A percentile compares a stretch with the other conserved stretches of the same genome.
Conservation (phyloP, 1,284 basidiomycete genomes). For the Singerocomus inundabilis region DNA sequence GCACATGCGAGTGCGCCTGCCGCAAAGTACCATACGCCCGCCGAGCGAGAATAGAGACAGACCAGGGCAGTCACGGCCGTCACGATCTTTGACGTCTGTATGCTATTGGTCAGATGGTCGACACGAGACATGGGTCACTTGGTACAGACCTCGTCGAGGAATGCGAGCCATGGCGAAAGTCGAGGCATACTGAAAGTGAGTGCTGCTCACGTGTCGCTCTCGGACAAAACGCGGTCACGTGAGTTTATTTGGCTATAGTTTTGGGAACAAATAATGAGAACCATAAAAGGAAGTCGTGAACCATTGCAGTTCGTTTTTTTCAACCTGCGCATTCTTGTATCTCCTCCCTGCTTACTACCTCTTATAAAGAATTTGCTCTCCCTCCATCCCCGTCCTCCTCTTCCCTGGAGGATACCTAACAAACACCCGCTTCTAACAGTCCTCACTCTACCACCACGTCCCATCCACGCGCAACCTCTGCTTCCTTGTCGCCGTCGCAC, state of each 20-base stretch:
- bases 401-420: conserved; percentile 15
- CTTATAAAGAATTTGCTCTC: conserved; percentile 9
- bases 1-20: conserved; percentile 63
- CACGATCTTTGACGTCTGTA: conserved; percentile 41
- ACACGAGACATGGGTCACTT: not conserved
- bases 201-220: conserved; percentile 16
- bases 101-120: conserved; percentile 8
- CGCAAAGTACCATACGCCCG: conserved; percentile 67
- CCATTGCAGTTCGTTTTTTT: conserved; percentile 34
- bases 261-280: conserved; percentile 29
- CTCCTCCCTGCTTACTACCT: conserved; percentile 13
- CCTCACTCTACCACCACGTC: conserved; percentile 63
- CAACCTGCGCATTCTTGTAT: conserved; percentile 28
- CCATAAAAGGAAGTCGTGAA: conserved; percentile 26
- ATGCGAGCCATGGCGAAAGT: conserved; percentile 22
- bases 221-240: conserved; percentile 33
- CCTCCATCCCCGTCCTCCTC: conserved; percentile 20
- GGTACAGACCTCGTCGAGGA: conserved; percentile 35
- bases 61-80: conserved; percentile 53
- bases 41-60: conserved; percentile 66
- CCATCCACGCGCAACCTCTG: conserved; percentile 51
- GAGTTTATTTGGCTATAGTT: conserved; percentile 32
- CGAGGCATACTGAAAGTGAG: not conserved
- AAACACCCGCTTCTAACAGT: conserved; percentile 11
- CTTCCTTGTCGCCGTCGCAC: conserved; percentile 74